Conservation (phyloP, 192 early-diverging fungal genomes). For the Coemansia sp. region DNA sequence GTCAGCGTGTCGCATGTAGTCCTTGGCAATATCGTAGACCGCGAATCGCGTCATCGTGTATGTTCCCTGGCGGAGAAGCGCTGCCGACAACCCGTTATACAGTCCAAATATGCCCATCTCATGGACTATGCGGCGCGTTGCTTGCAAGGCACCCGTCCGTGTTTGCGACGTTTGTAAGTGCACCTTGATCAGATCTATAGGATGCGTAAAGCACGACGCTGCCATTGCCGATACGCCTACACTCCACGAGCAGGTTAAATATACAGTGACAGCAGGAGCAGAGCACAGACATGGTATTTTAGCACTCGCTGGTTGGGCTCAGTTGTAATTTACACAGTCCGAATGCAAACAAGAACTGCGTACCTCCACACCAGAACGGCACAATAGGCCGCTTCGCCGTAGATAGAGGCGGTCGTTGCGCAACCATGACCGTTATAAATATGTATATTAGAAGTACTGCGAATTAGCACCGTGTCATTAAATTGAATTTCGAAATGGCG, state of each 20-base stretch:
- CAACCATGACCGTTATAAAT: constrained; percentile 1
- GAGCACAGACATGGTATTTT: neutral
- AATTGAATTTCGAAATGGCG: neutral
- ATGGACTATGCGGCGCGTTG: constrained; percentile 65
- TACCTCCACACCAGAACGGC: constrained; percentile 56
- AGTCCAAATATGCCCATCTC: constrained; percentile 80
- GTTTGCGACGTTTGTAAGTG: constrained; percentile 74
- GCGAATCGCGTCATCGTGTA: constrained; percentile 81
- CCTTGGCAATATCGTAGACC: constrained; percentile 62
- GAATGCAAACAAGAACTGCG: neutral
- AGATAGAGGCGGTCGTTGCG: neutral
- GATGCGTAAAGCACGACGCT: constrained; percentile 68
- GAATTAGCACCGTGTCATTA: neutral
- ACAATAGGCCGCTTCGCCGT: constrained; percentile 22
- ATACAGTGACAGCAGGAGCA: neutral
- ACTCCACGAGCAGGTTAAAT: neutral
- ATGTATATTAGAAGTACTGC: neutral
- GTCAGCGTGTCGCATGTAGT: constrained; percentile 10
- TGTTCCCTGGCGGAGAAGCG: constrained; percentile 71
- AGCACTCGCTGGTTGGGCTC: neutral
- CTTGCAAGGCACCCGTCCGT: constrained; percentile 47
- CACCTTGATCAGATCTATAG: constrained; percentile 87
- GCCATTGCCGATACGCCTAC: constrained; percentile 52
- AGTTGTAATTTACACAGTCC: neutral
- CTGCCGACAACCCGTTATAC: constrained; percentile 75